These are phyloP conservation scores for Quercus bicolor DNA, from an alignment of 306 rosid genomes.

Conservation along the genomic window DNA sequence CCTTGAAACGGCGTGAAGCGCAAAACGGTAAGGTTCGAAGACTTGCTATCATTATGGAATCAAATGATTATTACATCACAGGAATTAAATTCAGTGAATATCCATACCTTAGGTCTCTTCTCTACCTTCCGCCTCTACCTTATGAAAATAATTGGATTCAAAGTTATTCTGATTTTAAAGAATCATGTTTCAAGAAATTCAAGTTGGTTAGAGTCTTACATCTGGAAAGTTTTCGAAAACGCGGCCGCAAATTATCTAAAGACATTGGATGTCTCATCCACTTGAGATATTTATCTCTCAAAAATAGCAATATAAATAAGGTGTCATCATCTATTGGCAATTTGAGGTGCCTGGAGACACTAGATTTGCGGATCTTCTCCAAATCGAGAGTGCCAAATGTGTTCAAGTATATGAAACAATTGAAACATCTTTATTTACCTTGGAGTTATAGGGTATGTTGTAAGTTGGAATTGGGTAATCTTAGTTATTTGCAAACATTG, in stretches of 20 bases:
- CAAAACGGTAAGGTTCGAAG: conserved; percentile 29
- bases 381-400: conserved; percentile 32
- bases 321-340: conserved; percentile 42
- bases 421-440: no score
- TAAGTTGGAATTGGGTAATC: no score
- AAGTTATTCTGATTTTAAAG: neutral
- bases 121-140: conserved; percentile 16
- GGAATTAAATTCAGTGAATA: neutral
- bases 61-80: conserved; percentile 2
- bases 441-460: no score
- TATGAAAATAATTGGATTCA: no score
- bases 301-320: conserved; percentile 37
- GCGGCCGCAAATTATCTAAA: conserved; percentile 28
- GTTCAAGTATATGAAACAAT: conserved; percentile 26
- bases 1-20: conserved; percentile 1
- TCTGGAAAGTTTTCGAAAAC: conserved; percentile 30
- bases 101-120: conserved; percentile 42
- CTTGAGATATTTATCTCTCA: conserved; percentile 37
- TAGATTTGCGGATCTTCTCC: conserved; percentile 32
- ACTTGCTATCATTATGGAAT: conserved; percentile 30
- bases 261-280: conserved; percentile 48
- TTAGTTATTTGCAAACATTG: no score
- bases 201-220: conserved; percentile 48
- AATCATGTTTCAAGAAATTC: conserved; percentile 31
- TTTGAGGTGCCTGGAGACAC: conserved; percentile 44